phyloP scores from a whole-genome alignment of 2,329 filamentous ascomycete species.

The Escovopsis weberi region DNA sequence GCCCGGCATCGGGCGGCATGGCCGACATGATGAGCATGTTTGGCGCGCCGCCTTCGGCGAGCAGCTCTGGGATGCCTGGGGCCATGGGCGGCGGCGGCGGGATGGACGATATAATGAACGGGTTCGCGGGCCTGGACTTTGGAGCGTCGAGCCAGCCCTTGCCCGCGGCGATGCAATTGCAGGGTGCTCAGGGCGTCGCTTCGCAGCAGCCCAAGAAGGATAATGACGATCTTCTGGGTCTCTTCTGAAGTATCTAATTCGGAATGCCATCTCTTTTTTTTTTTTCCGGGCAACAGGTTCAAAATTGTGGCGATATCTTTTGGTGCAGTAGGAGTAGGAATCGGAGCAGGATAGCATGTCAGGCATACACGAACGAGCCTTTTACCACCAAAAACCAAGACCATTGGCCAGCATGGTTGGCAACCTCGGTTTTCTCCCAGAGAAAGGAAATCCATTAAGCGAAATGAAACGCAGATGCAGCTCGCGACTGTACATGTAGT shows the following conservation, averaged over 20 bases:
- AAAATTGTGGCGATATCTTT: no score
- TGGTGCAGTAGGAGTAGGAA: no score
- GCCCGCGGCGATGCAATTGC: constrained; percentile 45
- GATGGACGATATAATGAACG: constrained; percentile 80
- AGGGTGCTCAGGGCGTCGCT: constrained; percentile 18
- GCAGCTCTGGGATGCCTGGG: constrained; percentile 23
- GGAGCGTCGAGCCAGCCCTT: constrained; percentile 48
- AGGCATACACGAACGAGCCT: no score
- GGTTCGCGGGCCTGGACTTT: constrained; percentile 71
- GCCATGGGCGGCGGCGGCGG: constrained; percentile 25
- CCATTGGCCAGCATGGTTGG: no score
- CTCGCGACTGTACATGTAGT: no score
- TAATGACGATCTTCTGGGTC: constrained; percentile 43
- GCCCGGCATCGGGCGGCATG: constrained; percentile 42
- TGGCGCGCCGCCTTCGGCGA: constrained; percentile 45
- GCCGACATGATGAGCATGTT: constrained; percentile 57
- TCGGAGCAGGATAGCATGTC: no score
- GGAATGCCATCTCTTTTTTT: no score
- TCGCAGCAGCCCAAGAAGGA: constrained; percentile 37
- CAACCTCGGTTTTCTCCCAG: no score
- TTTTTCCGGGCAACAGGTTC: background rate
- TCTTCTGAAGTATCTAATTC: constrained; percentile 16
- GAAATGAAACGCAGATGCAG: no score
- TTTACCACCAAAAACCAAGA: no score
- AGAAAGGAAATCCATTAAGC: no score